These are phyloP conservation scores for Lactarius quietus DNA, from an alignment of 768 basidiomycete genomes.

Conservation along the genomic window DNA sequence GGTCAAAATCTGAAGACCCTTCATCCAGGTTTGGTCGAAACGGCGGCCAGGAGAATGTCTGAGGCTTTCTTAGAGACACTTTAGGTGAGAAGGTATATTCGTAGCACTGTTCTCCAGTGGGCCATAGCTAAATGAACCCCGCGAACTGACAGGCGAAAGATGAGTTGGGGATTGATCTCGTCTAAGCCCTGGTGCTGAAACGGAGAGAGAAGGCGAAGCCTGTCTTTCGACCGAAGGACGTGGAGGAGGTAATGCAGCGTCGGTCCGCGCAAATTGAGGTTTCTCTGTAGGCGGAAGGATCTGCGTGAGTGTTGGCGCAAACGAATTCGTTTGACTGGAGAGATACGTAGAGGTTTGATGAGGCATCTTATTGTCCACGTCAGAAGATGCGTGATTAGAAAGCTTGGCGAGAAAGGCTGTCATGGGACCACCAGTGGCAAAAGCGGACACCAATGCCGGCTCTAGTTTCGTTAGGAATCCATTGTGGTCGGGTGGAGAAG, in stretches of 20 bases:
- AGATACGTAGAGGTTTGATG: neutral
- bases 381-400: conserved; percentile 20
- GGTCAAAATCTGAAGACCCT: conserved; percentile 12
- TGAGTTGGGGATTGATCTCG: conserved; percentile 16
- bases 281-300: neutral
- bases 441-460: conserved; percentile 34
- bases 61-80: conserved; percentile 7
- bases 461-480: neutral
- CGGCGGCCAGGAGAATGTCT: conserved; percentile 20
- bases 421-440: conserved; percentile 49
- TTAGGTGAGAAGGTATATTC: conserved; percentile 15
- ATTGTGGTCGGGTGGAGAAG: neutral
- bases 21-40: conserved; percentile 18
- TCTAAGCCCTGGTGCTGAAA: conserved; percentile 2
- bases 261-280: neutral
- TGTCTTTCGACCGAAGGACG: neutral
- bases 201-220: conserved; percentile 16
- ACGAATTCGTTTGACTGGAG: neutral
- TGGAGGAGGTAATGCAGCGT: neutral
- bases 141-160: conserved; percentile 16
- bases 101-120: conserved; percentile 13
- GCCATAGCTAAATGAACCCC: conserved; percentile 16
- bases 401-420: conserved; percentile 41
- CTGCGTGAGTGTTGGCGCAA: neutral
- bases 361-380: conserved; percentile 13